Evolutionary conservation across 208 protist species (phyloP).

Genomic region (Acanthamoeba castellanii): DNA sequence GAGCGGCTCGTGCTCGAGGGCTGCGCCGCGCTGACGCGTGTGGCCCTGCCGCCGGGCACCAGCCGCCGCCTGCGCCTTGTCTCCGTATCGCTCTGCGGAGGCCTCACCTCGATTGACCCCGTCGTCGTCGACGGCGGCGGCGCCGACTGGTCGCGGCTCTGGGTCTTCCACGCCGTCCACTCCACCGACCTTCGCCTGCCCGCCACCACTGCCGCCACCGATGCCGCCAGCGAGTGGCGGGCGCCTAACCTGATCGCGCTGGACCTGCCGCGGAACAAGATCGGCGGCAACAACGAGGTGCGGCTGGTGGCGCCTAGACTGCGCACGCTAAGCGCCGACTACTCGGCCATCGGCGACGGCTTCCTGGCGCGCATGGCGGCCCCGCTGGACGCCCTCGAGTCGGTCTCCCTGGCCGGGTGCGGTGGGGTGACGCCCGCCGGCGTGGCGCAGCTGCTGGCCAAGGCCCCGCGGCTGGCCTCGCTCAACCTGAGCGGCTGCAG

Average conservation of each 20-base stretch:
- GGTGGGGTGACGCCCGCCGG: neutral
- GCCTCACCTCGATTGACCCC: too few relatives aligned
- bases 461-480: neutral
- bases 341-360: neutral
- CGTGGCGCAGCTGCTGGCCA: neutral
- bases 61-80: neutral
- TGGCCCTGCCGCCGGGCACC: neutral
- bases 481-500: slow-evolving; percentile 1
- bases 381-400: neutral
- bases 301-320: neutral
- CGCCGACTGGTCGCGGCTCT: neutral
- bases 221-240: neutral
- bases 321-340: neutral
- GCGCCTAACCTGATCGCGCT: neutral
- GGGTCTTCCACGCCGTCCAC: neutral
- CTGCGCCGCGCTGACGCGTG: neutral
- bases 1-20: neutral
- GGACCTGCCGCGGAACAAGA: neutral
- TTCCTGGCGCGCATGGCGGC: neutral
- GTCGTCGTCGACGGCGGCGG: too few relatives aligned
- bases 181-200: neutral
- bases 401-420: neutral
- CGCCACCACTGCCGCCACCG: neutral
- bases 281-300: neutral
- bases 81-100: neutral